phyloP scores from a whole-genome alignment of 139 green algal species.

The Trebouxia sp. region DNA sequence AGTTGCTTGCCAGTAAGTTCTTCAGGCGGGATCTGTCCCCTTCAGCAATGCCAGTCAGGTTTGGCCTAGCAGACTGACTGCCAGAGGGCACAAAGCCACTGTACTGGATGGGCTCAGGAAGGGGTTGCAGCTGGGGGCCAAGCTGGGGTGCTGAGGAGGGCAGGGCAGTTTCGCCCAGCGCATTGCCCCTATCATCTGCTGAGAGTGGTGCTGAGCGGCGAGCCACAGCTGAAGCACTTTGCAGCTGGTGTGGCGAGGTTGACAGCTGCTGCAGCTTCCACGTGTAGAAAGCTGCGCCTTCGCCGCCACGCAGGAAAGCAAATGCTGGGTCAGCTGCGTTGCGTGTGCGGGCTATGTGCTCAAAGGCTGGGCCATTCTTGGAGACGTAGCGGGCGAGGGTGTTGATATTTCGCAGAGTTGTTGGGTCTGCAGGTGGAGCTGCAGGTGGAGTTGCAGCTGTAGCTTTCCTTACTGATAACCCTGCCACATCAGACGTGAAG shows the following conservation, averaged over 20 bases:
- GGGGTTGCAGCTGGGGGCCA: background rate
- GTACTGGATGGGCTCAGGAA: background rate
- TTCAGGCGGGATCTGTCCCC: slow-evolving; percentile 59
- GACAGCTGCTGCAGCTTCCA: slow-evolving; percentile 25
- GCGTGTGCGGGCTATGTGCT: slow-evolving; percentile 73
- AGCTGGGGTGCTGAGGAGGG: slow-evolving; percentile 16
- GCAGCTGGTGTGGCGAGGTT: background rate
- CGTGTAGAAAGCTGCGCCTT: slow-evolving; percentile 77
- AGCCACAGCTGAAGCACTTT: slow-evolving; percentile 18
- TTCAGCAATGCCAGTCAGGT: slow-evolving; percentile 33
- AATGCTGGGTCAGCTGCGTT: slow-evolving; percentile 52
- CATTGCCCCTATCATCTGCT: slow-evolving; percentile 61
- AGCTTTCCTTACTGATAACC: background rate
- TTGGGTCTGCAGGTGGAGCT: slow-evolving; percentile 51
- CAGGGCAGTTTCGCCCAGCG: slow-evolving; percentile 71
- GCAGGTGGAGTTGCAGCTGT: background rate
- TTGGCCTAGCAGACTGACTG: background rate
- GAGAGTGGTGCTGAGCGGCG: slow-evolving; percentile 45
- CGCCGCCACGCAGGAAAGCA: slow-evolving; percentile 71
- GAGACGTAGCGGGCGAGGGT: slow-evolving; percentile 79
- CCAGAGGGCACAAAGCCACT: slow-evolving; percentile 18
- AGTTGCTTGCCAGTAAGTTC: slow-evolving; percentile 56
- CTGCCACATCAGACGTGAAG: too few species aligned
- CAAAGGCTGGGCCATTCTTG: slow-evolving; percentile 80
- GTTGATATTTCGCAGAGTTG: slow-evolving; percentile 69